Base-by-base conservation (phyloP, 352 stramenopile genomes). In the Nannochloropsis limnetica region DNA sequence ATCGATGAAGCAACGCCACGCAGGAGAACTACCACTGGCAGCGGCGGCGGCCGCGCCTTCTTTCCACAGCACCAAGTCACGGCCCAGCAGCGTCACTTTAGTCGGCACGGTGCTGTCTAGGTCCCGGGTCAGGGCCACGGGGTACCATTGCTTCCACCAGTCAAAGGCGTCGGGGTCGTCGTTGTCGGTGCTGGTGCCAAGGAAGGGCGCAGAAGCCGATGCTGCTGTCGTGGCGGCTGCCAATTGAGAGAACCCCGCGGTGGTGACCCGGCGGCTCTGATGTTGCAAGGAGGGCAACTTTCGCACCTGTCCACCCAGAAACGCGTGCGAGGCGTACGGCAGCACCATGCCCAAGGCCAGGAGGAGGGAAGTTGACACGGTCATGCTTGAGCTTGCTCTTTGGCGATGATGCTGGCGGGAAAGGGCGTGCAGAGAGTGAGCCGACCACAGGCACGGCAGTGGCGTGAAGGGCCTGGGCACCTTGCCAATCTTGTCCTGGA, bases 61-160 rank as follows among this genome's bases (percentile, higher is more conserved):
- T 29, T 29, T 67, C 27, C 79, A 81, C 68, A 49, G 29, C 79
- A 68, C 32, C 20, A 81, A 28, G 6, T 81, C 79, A 22, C 22
- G n/a, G 14, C 44, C n/a, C 23, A 67, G 79, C 8, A 81, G 22
- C 31, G 17, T 69, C 29, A 49, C 31, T 45, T 69, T 49, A 4
- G 79, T 81, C 29, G 44, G 79, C 32, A 81, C 44, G 23, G 44
- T 22, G 25, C 31, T 80, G 23, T 85, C 83, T 6, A 85, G 43
- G 61, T 85, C 83, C 15, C 83, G 44, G 31, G 81, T 81, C 17
- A 84, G 44, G 25, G 83, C 83, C 28, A 85, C 37, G 25, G 83
- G 83, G 31, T 85, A 85, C 83, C 83, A 85, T 25, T 85, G 83
- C 45, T 80, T 83, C 17, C 3, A 31, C 83, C 83, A 85, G 32